These are phyloP conservation scores for Podila horticola DNA, from an alignment of 192 early-diverging fungal species.

Conservation along the genomic window DNA sequence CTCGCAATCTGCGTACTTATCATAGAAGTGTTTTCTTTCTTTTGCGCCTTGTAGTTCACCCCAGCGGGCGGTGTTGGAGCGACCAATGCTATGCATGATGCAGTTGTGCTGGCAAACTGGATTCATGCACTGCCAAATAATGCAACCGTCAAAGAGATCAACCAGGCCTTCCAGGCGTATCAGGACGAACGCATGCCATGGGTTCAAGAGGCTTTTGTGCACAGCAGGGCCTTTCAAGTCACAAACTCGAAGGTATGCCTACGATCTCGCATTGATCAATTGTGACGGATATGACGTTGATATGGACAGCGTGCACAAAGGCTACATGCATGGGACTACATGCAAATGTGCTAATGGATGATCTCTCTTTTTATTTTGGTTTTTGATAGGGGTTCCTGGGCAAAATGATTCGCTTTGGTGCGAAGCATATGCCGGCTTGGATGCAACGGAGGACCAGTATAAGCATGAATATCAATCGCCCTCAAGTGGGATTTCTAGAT, in stretches of 20 bases:
- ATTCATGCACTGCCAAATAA: conserved; percentile 18
- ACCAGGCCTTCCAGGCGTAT: conserved; percentile 18
- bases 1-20: not conserved
- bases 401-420: conserved; percentile 16
- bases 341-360: not conserved
- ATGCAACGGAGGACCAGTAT: conserved; percentile 18
- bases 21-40: not conserved
- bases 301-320: not conserved
- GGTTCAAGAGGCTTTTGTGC: conserved; percentile 16
- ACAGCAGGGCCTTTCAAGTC: conserved; percentile 18
- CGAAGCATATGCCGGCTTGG: conserved; percentile 22
- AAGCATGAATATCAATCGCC: conserved; percentile 25
- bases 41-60: conserved; percentile 2
- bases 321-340: too few relatives aligned
- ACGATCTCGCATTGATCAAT: not conserved
- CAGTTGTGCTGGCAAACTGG: conserved; percentile 21
- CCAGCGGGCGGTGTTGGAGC: conserved; percentile 13
- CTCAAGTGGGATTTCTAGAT: conserved; percentile 15
- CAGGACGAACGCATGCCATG: conserved; percentile 15
- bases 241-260: conserved; percentile 17
- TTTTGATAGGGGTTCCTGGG: conserved; percentile 14
- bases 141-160: conserved; percentile 4
- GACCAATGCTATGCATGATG: conserved; percentile 27
- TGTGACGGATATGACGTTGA: not conserved
- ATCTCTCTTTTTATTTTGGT: conserved; percentile 1